Base-by-base conservation (phyloP, 179 eudicot species). In the Nepenthes alata region DNA sequence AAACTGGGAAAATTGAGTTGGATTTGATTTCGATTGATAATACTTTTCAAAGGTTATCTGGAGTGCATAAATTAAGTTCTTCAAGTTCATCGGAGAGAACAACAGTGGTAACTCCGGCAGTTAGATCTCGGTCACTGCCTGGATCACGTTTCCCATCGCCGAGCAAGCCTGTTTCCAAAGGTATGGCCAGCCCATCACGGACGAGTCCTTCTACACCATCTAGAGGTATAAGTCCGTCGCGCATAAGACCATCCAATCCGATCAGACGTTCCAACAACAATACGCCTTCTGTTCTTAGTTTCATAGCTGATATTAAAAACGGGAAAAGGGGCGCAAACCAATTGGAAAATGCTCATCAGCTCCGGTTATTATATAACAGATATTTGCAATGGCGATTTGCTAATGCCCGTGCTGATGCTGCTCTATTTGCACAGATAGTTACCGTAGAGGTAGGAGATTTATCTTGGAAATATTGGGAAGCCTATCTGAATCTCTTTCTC, bases 341-440 rank as follows among this genome's bases (percentile, higher is more conserved):
- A 67, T 72, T 93, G 50, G 96, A 93, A 73, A 97, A 93, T 67
- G 96, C 74, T 57, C 96, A 93, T 78, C 88, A 83, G 65, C 64
- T 93, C 65, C 69, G 95, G 70, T 68, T 93, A 74, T 56, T 89
- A 47, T 84, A 93, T 55, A 93, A 93, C 59, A 74, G 95, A 67
- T 85, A 78, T 44, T 64, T 89, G 84, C 98, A 93, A 68, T 93
- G 98, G 98, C 78, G 89, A 52, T 89, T 70, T 69, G 84, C 85
- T 57, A 93, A 93, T 85, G 98, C 96, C 39, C 78, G 64, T 54
- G 82, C 84, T 35, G 80, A 80, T 73, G 77, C 78, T 58, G 74
- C 86, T 59, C 55, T 83, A 15, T 71, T 55, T 60, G 49, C 63
- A 35, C 96, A 85, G 85, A 81, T 68, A 69, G 50, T 74, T 49